Evolutionary conservation across 2,329 filamentous ascomycete species (phyloP), one percentile per base, ranked within the genome.

Genomic region (Ceratocystis destructans): DNA sequence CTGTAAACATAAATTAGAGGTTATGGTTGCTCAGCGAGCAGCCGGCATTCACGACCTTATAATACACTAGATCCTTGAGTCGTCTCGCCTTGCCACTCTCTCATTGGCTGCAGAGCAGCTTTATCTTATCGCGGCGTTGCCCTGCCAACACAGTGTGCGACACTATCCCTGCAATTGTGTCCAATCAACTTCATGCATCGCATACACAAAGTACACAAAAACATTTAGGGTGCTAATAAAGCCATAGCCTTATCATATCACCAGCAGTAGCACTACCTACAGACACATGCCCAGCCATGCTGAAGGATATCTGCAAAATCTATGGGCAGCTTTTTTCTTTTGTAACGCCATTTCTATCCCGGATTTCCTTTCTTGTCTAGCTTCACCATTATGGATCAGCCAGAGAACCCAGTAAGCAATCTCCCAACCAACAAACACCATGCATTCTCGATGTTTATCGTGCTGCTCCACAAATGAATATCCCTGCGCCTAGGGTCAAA

Each of bases 361-460:
- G 17, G 12, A 8, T 31, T 20, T 28, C 5, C n/a, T 48, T 17
- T 20, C 41, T 28, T 45, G 10, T 28, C 5, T 31, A 44, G 31
- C 62, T 6, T 33, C n/a, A 25, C 45, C 22, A 57, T 4, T 8
- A 66, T 66, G 64, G 64, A 62, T 10, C 64, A 62, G 55, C 25
- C 33, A 62, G 64, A 66, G 22, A 62, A 66, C 33, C 44, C 44
- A 15, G 64, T 66, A 44, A 62, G 64, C 62, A n/a, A 17, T 25
- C n/a, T 15, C 53, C 22, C 28, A 17, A 57, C 53, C 25, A 57
- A 17, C 22, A 57, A 57, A 41, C 37, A 41, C 37, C 37, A 25
- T 20, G 48, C 7, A 53, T 8, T 33, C 53, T 57, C 53, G 10
- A 57, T 57, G 10, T 57, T 57, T 57, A n/a, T 33, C 31, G 2